These are phyloP conservation scores for Closterium sp. DNA, from an alignment of 139 green algal species.

Conservation along the genomic window DNA sequence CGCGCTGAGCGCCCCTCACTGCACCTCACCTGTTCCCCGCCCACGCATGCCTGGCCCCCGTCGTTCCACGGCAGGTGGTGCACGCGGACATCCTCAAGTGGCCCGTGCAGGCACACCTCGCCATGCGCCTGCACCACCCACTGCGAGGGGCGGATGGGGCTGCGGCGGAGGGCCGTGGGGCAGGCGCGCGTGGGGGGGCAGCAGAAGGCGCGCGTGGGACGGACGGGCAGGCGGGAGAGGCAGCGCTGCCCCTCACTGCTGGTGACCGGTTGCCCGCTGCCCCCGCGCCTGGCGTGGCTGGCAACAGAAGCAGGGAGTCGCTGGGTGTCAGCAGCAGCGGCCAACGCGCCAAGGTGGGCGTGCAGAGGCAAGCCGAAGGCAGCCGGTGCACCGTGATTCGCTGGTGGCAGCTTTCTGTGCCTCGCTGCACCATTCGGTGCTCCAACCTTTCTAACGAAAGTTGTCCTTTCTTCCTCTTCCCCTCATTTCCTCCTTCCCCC, in stretches of 20 bases:
- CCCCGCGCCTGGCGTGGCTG: background rate
- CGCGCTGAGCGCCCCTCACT: no score
- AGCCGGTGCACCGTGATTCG: no score
- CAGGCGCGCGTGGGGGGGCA: background rate
- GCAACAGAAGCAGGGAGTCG: background rate
- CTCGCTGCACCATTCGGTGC: no score
- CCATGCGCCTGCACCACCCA: background rate
- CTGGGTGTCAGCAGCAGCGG: background rate
- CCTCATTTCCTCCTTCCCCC: no score
- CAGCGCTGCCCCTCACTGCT: background rate
- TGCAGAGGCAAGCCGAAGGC: background rate
- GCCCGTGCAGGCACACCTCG: conserved; percentile 52
- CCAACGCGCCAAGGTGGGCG: background rate
- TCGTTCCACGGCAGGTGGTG: conserved; percentile 50
- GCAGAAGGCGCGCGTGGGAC: background rate
- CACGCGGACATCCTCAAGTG: conserved; percentile 69
- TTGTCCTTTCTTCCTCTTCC: no score
- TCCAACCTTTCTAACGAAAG: no score
- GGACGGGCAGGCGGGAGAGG: background rate
- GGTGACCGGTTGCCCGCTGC: no score
- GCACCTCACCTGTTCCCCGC: background rate
- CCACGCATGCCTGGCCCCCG: no score
- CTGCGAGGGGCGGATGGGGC: background rate
- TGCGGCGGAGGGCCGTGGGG: background rate
- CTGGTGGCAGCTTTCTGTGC: no score